A percentile compares a stretch with the other conserved stretches of the same genome.
Conservation (phyloP, 768 basidiomycete genomes). For the Paxillus ammoniavirescens region DNA sequence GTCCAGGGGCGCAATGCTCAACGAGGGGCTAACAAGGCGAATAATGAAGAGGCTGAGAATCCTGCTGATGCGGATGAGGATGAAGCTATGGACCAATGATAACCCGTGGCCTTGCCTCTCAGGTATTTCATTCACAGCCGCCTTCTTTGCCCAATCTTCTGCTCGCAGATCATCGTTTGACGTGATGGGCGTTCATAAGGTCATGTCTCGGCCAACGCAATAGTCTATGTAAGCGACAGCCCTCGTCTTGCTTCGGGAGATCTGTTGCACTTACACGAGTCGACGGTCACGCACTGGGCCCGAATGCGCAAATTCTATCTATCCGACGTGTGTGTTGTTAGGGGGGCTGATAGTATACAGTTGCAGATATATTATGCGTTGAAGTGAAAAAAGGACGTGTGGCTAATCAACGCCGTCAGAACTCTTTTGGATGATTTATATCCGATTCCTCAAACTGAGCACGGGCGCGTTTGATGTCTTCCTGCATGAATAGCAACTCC, state of each 20-base stretch:
- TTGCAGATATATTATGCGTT: conserved; percentile 1
- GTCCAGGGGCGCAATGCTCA: conserved; percentile 51
- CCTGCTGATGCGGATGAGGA: conserved; percentile 36
- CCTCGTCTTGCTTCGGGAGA: neutral
- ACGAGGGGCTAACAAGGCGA: conserved; percentile 17
- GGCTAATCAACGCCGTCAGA: conserved; percentile 26
- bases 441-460: conserved; percentile 69
- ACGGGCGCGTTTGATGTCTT: conserved; percentile 87
- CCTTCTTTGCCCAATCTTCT: neutral
- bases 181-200: neutral
- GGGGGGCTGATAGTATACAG: conserved; percentile 4
- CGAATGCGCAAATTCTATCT: neutral
- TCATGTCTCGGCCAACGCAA: neutral
- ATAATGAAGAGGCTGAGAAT: conserved; percentile 26
- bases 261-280: neutral
- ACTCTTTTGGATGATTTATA: conserved; percentile 45
- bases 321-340: neutral
- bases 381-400: neutral
- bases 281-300: neutral
- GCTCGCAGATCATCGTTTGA: neutral
- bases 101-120: conserved; percentile 9
- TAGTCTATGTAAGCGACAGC: neutral
- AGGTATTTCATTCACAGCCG: neutral
- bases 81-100: conserved; percentile 66
- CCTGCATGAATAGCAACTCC: conserved; percentile 89